Conservation (phyloP, 2,329 filamentous ascomycete species). For the Talaromyces sp. region DNA sequence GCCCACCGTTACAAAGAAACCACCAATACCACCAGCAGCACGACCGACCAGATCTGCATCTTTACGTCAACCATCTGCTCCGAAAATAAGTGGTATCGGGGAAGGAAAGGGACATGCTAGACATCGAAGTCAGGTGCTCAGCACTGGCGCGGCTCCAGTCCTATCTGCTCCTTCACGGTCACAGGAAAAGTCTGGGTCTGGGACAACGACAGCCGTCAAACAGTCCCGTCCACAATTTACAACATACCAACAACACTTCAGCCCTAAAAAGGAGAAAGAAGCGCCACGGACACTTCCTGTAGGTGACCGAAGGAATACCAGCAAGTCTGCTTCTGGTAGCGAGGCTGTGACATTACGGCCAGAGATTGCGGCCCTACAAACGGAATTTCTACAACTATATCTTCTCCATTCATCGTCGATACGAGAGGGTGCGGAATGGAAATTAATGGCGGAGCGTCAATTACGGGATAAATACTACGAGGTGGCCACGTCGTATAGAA, state of each 20-base stretch:
- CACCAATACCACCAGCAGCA: slow-evolving; percentile 30
- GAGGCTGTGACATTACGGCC: slow-evolving; percentile 29
- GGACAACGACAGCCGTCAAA: slow-evolving; percentile 4
- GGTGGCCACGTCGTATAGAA: slow-evolving; percentile 32
- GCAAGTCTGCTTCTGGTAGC: slow-evolving; percentile 6
- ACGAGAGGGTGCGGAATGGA: slow-evolving; percentile 29
- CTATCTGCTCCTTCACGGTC: background rate
- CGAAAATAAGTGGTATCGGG: slow-evolving; percentile 18
- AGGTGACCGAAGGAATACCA: slow-evolving; percentile 14
- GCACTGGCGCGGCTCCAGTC: slow-evolving; percentile 12
- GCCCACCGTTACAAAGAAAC: slow-evolving; percentile 21
- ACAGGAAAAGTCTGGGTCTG: background rate
- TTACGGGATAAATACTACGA: slow-evolving; percentile 32
- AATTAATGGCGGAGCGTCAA: slow-evolving; percentile 24
- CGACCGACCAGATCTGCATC: slow-evolving; percentile 35
- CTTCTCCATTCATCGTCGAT: slow-evolving; percentile 33
- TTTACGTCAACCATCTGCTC: slow-evolving; percentile 29
- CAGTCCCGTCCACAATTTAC: slow-evolving; percentile 29
- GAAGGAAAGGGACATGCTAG: slow-evolving; percentile 26
- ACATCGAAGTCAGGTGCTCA: slow-evolving; percentile 33
- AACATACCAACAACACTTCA: slow-evolving; percentile 36
- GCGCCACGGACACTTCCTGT: slow-evolving; percentile 19
- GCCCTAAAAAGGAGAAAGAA: slow-evolving; percentile 34
- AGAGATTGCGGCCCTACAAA: slow-evolving; percentile 35
- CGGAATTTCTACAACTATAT: slow-evolving; percentile 41